These are phyloP conservation scores for Alternaria sp. DNA, from an alignment of 2,329 filamentous ascomycete genomes.

Conservation along the genomic window DNA sequence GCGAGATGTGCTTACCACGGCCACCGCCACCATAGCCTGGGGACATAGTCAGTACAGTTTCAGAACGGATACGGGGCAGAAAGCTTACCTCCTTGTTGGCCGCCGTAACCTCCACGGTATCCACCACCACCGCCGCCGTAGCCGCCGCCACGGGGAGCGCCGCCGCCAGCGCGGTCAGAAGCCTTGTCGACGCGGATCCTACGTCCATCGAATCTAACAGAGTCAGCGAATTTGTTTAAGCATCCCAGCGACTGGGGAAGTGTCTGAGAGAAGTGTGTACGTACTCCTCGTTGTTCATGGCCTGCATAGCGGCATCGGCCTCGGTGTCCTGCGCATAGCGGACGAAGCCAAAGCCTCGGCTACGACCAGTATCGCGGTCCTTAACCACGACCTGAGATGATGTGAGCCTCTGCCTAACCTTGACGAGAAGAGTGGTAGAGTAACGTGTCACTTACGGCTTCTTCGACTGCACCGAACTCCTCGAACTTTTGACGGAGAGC, in stretches of 20 bases:
- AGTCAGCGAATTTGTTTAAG: conserved; percentile 22
- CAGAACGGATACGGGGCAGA: not conserved
- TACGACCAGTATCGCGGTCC: conserved; percentile 95
- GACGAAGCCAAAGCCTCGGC: conserved; percentile 97
- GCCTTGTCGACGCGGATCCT: conserved; percentile 96
- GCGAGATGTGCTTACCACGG: conserved; percentile 41
- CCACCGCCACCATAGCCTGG: conserved; percentile 39
- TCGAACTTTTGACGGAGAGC: conserved; percentile 91
- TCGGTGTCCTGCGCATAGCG: conserved; percentile 81
- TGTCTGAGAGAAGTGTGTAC: not conserved
- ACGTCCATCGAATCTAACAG: conserved; percentile 85
- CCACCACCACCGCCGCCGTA: conserved; percentile 40
- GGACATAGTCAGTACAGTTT: conserved; percentile 1
- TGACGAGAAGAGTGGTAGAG: conserved; percentile 2
- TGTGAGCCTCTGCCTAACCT: conserved; percentile 27
- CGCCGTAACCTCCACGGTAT: conserved; percentile 37
- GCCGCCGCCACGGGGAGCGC: conserved; percentile 52
- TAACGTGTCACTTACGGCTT: conserved; percentile 78
- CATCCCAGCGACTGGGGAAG: not conserved
- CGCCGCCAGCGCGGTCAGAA: conserved; percentile 74
- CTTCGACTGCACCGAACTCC: conserved; percentile 88
- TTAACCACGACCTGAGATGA: conserved; percentile 86
- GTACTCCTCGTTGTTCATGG: conserved; percentile 90
- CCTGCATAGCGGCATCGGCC: conserved; percentile 77
- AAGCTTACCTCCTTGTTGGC: conserved; percentile 35